Percentiles rank a stretch among this genome's conserved stretches.
These are phyloP conservation scores for Lactarius indigo DNA, from an alignment of 768 basidiomycete species.

Conservation along the genomic window DNA sequence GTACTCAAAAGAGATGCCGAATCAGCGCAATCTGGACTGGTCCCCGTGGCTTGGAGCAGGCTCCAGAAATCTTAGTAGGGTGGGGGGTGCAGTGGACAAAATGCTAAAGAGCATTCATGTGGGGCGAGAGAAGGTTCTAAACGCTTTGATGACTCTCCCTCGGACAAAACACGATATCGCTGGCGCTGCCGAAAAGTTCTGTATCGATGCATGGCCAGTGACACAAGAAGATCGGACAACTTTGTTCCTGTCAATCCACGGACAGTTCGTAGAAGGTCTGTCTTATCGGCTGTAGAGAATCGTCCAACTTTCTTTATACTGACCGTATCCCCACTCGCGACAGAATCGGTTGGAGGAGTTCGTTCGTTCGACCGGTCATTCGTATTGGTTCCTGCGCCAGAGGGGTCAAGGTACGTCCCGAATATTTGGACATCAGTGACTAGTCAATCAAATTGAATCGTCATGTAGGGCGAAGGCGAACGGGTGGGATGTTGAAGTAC, in stretches of 20 bases:
- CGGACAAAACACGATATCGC: constrained; percentile 78
- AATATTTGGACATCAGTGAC: not conserved
- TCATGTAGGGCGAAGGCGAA: constrained; percentile 61
- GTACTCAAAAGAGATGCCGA: constrained; percentile 59
- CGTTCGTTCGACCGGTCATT: constrained; percentile 95
- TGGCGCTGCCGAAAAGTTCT: constrained; percentile 77
- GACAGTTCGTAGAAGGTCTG: constrained; percentile 88
- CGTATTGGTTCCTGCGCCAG: constrained; percentile 74
- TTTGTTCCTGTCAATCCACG: constrained; percentile 74
- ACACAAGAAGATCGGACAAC: constrained; percentile 53
- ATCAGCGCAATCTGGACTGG: constrained; percentile 85
- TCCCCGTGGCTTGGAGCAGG: constrained; percentile 56
- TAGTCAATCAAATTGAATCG: constrained; percentile 21
- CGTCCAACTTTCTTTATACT: not conserved
- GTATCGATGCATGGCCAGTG: constrained; percentile 81
- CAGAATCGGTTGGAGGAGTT: constrained; percentile 70
- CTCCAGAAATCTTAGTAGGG: constrained; percentile 74
- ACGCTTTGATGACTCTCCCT: constrained; percentile 63
- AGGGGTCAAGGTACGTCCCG: constrained; percentile 73
- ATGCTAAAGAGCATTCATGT: constrained; percentile 65
- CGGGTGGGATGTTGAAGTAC: constrained; percentile 87
- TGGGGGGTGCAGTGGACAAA: constrained; percentile 59
- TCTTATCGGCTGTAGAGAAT: constrained; percentile 18
- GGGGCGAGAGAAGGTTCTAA: constrained; percentile 61
- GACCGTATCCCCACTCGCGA: not conserved